Evolutionary conservation across 345 rosid genomes (phyloP), one percentile per base, ranked within the genome.

Genomic region (Reutealis trisperma): DNA sequence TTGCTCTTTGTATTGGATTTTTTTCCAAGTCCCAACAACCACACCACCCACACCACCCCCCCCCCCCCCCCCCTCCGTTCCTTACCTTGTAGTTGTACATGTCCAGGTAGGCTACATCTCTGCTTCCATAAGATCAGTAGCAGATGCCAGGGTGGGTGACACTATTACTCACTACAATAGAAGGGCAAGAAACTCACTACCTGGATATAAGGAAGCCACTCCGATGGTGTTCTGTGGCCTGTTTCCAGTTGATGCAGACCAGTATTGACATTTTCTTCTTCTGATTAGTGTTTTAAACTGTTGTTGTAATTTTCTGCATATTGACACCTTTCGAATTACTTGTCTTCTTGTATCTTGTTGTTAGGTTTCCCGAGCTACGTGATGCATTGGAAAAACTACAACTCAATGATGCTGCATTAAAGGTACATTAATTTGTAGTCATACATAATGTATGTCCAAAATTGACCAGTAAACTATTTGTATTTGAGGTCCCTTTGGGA

Each of bases 161-260:
- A 95, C 99, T 60, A 79, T 95, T 62, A 93, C 96, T 67, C 91
- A 82, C 70, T 88, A 68, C 73, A 34, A 78, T 77, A 90, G 93
- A 87, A 92, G 72, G 83, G 99, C 99, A 55, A 90, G 92, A 70
- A 86, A 83, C 54, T 88, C 92, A 19, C 83, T 95, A 71, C 94
- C 99, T 70, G 99, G 99, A 83, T 95, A 95, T 54, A 93, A 88
- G 83, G 97, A 95, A 90, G 99, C 94, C 80, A 95, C 99, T 27
- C 98, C 99, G 58, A 95, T 92, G 97, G 99, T 95, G 85, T 95
- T 95, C 78, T 93, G 99, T 76, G 99, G 99, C 86, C 87, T 95
- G 67, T 95, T 95, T 79, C 99, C 99, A 67, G 94, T 95, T 82
- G 99, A 95, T 79, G 98, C 99, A 49, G 98, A 95, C 90, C 99